Conservation (phyloP, 352 stramenopile species). For the Peronosclerospora sorghi region DNA sequence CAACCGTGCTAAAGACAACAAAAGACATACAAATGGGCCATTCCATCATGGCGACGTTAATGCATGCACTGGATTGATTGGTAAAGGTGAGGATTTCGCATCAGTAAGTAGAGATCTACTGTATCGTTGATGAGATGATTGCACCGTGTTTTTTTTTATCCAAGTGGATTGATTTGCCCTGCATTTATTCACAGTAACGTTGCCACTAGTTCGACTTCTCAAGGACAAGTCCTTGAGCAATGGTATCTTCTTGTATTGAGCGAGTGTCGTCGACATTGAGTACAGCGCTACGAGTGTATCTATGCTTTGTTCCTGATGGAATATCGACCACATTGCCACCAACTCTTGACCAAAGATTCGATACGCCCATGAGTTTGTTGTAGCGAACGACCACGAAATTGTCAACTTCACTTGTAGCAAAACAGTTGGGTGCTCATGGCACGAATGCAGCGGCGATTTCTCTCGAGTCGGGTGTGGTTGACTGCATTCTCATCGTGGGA, state of each 20-base stretch:
- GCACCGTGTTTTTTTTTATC: no score
- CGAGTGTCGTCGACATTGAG: conserved; percentile 35
- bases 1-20: conserved; percentile 39
- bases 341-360: conserved; percentile 11
- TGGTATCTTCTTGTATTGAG: conserved; percentile 66
- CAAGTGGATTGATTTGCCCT: not conserved
- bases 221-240: conserved; percentile 75
- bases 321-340: conserved; percentile 2
- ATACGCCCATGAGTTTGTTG: conserved; percentile 10
- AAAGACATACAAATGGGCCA: conserved; percentile 28
- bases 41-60: conserved; percentile 28
- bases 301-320: conserved; percentile 52
- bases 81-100: conserved; percentile 43
- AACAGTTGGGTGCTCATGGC: conserved; percentile 7
- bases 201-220: conserved; percentile 51
- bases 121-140: no score
- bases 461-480: conserved; percentile 51
- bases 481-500: conserved; percentile 72
- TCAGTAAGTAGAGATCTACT: not conserved
- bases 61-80: conserved; percentile 50
- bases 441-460: conserved; percentile 11
- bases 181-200: conserved; percentile 7
- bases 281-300: conserved; percentile 52
- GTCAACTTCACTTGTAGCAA: conserved; percentile 26
- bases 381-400: conserved; percentile 18